Conservation (phyloP, 305 asterid species). For the Ilex paraguariensis region DNA sequence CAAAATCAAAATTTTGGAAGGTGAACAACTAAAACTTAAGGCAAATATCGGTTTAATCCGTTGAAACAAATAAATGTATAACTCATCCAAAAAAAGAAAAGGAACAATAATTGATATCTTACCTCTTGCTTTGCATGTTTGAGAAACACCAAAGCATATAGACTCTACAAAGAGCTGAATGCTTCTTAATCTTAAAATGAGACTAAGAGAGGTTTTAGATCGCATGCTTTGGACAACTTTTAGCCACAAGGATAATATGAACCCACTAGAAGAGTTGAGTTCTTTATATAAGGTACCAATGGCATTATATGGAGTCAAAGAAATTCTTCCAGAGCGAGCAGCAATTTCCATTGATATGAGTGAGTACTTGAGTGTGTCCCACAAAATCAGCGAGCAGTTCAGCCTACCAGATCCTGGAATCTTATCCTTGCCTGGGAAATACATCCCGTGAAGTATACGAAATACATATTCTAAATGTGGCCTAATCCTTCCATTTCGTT, state of each 20-base stretch:
- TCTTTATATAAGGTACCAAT: slow-evolving; percentile 59
- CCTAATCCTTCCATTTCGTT: slow-evolving; percentile 35
- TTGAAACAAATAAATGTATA: too few relatives aligned
- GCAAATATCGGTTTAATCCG: too few relatives aligned
- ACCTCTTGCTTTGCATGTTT: slow-evolving; percentile 42
- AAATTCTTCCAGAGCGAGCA: slow-evolving; percentile 68
- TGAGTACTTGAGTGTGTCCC: slow-evolving; percentile 89
- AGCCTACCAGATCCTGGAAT: slow-evolving; percentile 63
- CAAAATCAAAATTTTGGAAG: too few relatives aligned
- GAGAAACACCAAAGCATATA: slow-evolving; percentile 36
- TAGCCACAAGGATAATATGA: slow-evolving; percentile 71
- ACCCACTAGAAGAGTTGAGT: slow-evolving; percentile 76
- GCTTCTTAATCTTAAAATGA: slow-evolving; percentile 64
- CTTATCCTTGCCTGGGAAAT: slow-evolving; percentile 67
- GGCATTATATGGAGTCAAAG: slow-evolving; percentile 61
- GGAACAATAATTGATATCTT: slow-evolving; percentile 3
- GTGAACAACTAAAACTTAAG: too few relatives aligned
- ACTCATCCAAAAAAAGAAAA: too few relatives aligned
- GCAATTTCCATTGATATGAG: slow-evolving; percentile 79
- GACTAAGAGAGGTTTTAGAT: slow-evolving; percentile 38
- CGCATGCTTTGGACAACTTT: slow-evolving; percentile 59
- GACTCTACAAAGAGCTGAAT: slow-evolving; percentile 71
- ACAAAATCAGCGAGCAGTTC: slow-evolving; percentile 59
- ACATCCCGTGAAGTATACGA: slow-evolving; percentile 59
- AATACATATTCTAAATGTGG: slow-evolving; percentile 55